Evolutionary conservation across 331 rosid genomes (phyloP).

Genomic region (Quercus lobata): DNA sequence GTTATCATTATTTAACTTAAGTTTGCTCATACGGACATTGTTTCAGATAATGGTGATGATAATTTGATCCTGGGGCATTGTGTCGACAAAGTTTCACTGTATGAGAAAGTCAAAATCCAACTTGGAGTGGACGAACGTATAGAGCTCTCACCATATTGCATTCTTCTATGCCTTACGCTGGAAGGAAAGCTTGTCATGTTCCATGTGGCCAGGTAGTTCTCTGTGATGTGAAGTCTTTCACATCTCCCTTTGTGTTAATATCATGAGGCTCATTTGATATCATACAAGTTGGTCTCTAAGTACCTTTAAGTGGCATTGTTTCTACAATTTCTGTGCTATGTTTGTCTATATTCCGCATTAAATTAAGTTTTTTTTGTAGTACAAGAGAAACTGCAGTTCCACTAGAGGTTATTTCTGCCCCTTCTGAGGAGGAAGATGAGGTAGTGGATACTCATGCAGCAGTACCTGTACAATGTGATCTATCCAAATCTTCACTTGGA

Average conservation of each 20-base stretch:
- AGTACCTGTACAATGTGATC: constrained; percentile 23
- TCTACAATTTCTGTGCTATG: background rate
- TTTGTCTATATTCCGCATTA: constrained; percentile 14
- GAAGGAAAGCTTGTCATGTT: constrained; percentile 77
- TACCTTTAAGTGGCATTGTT: background rate
- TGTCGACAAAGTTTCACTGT: constrained; percentile 52
- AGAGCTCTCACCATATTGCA: constrained; percentile 73
- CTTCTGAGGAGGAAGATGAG: constrained; percentile 34
- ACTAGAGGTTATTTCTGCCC: constrained; percentile 36
- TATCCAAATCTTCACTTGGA: constrained; percentile 19
- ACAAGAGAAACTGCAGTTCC: constrained; percentile 35
- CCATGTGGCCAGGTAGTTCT: constrained; percentile 72
- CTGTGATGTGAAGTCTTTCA: background rate
- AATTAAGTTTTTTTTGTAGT: constrained; percentile 31
- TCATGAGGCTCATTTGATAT: constrained; percentile 7
- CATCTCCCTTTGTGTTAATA: background rate
- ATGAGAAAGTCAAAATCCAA: constrained; percentile 49
- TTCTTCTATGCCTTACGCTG: constrained; percentile 79
- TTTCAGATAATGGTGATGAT: constrained; percentile 82
- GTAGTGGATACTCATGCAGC: constrained; percentile 17
- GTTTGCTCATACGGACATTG: constrained; percentile 3
- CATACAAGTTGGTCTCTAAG: background rate
- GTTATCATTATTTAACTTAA: background rate
- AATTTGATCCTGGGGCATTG: constrained; percentile 85
- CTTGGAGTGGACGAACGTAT: constrained; percentile 55